Percentiles rank a stretch among this genome's conserved stretches.
phyloP scores from a whole-genome alignment of 768 basidiomycete species.

The Terana coerulea region DNA sequence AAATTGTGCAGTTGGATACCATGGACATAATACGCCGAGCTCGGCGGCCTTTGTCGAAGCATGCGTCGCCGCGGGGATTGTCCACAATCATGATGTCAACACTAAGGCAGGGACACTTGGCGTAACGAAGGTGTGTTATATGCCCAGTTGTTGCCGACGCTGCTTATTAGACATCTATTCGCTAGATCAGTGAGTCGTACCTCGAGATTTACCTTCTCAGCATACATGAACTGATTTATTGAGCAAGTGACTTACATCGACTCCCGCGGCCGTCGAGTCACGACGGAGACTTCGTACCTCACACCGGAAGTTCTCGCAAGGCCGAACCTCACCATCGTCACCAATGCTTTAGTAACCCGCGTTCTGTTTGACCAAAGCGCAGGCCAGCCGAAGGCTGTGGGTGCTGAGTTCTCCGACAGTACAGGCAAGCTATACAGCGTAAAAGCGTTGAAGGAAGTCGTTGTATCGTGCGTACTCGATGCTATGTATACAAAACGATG shows the following conservation, averaged over 20 bases:
- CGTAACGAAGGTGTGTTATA: slow-evolving; percentile 44
- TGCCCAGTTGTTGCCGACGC: background rate
- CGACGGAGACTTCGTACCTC: slow-evolving; percentile 64
- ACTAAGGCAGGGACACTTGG: slow-evolving; percentile 54
- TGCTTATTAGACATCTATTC: background rate
- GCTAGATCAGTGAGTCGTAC: background rate
- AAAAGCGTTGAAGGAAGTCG: slow-evolving; percentile 53
- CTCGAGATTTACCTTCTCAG: background rate
- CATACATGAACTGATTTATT: background rate
- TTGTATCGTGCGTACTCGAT: slow-evolving; percentile 50
- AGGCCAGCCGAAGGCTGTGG: slow-evolving; percentile 44
- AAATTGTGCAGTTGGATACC: slow-evolving; percentile 44
- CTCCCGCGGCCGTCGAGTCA: slow-evolving; percentile 47
- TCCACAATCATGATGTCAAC: slow-evolving; percentile 52
- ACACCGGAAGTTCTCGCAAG: slow-evolving; percentile 59
- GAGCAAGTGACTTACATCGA: slow-evolving; percentile 64
- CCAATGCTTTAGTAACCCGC: slow-evolving; percentile 52
- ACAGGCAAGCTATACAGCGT: slow-evolving; percentile 40
- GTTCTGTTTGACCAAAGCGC: slow-evolving; percentile 48
- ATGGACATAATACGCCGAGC: slow-evolving; percentile 41
- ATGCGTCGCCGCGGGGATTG: slow-evolving; percentile 47
- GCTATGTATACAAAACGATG: too few relatives aligned
- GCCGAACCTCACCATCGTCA: slow-evolving; percentile 60
- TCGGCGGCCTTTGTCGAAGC: slow-evolving; percentile 51
- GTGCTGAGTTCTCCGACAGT: slow-evolving; percentile 53